A percentile compares a stretch with the other conserved stretches of the same genome.
Conservation (phyloP, 2,329 filamentous ascomycete species). For the Immersiporthe knoxdaviesiana region DNA sequence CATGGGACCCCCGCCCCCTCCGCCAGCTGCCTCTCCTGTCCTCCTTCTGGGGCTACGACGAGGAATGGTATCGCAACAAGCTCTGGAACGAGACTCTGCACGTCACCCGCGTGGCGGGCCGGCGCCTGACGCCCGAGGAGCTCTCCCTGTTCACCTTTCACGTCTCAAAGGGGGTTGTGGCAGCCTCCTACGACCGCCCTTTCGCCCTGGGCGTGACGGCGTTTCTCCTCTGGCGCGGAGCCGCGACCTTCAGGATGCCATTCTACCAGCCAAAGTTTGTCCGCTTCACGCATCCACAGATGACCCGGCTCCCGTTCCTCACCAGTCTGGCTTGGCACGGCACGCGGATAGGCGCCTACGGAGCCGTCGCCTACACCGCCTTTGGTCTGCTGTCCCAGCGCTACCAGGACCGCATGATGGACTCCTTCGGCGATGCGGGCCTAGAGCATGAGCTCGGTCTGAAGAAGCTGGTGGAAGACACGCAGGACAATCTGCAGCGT, state of each 20-base stretch:
- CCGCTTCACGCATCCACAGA: conserved; percentile 9
- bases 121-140: conserved; percentile 11
- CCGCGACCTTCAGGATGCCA: conserved; percentile 13
- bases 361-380: conserved; percentile 3
- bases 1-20: conserved; percentile 1
- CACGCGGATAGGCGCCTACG: conserved; percentile 2
- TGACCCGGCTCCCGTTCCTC: conserved; percentile 5
- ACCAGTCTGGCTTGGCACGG: conserved; percentile 12
- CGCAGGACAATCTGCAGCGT: neutral
- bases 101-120: conserved; percentile 7
- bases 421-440: neutral
- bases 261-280: conserved; percentile 20
- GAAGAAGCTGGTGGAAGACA: neutral
- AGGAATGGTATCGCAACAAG: neutral
- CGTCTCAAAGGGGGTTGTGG: conserved; percentile 5
- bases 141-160: conserved; percentile 10
- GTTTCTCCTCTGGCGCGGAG: conserved; percentile 12
- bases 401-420: conserved; percentile 5
- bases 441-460: neutral
- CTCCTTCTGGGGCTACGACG: conserved; percentile 11
- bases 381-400: neutral
- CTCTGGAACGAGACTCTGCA: neutral
- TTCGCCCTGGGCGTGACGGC: conserved; percentile 7
- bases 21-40: conserved; percentile 15
- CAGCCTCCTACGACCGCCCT: conserved; percentile 18